Percentiles rank a stretch among this genome's conserved stretches.
phyloP scores from a whole-genome alignment of 495 filamentous ascomycete genomes.

The Pyrenula massariospora region DNA sequence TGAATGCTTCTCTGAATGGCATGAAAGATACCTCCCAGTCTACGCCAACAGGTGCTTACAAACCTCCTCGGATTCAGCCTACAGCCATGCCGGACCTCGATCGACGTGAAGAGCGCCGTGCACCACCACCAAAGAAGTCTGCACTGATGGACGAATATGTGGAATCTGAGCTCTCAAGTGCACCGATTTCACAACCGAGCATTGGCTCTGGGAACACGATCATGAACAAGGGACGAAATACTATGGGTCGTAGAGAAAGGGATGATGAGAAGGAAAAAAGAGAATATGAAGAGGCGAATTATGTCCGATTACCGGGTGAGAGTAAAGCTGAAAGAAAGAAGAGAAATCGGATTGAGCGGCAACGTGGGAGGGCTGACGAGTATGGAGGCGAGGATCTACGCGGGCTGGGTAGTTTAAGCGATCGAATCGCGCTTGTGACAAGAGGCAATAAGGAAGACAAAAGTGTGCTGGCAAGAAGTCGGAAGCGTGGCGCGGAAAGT shows the following conservation, averaged over 20 bases:
- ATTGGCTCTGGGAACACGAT: slow-evolving; percentile 65
- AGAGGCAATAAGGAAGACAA: slow-evolving; percentile 39
- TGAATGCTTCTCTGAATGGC: slow-evolving; percentile 7
- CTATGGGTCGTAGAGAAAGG: slow-evolving; percentile 58
- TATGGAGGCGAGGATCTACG: slow-evolving; percentile 84
- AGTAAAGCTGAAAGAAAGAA: slow-evolving; percentile 62
- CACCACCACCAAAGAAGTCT: slow-evolving; percentile 41
- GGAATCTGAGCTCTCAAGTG: slow-evolving; percentile 61
- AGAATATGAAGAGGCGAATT: slow-evolving; percentile 79
- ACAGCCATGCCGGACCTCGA: slow-evolving; percentile 50
- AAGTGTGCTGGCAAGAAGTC: slow-evolving; percentile 61
- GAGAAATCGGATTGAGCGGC: slow-evolving; percentile 30
- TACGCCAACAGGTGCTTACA: slow-evolving; percentile 54
- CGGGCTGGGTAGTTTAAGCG: slow-evolving; percentile 63
- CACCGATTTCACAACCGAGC: slow-evolving; percentile 66
- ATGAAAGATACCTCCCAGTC: slow-evolving; percentile 13
- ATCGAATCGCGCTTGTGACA: slow-evolving; percentile 64
- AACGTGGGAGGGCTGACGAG: slow-evolving; percentile 34
- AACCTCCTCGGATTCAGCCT: slow-evolving; percentile 72
- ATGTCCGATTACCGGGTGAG: slow-evolving; percentile 67
- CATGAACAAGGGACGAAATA: slow-evolving; percentile 54
- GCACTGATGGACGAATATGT: slow-evolving; percentile 80
- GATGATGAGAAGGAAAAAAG: slow-evolving; percentile 58
- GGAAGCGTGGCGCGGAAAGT: slow-evolving; percentile 54
- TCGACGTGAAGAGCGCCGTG: slow-evolving; percentile 27